A percentile compares a stretch with the other conserved stretches of the same genome.
phyloP scores from a whole-genome alignment of 345 rosid genomes.

The Populus alba region DNA sequence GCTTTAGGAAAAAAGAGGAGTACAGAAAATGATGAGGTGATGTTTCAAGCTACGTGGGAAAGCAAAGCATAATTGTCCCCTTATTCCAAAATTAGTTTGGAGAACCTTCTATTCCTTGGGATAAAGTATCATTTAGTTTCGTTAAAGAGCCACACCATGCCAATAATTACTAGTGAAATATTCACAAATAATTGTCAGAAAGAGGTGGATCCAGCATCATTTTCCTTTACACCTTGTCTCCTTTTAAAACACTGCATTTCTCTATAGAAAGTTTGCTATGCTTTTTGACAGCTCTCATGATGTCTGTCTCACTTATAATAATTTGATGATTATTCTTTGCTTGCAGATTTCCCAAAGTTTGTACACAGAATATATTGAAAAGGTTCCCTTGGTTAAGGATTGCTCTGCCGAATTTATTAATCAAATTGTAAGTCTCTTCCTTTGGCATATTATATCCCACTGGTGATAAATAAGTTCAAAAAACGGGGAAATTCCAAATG shows the following conservation, averaged over 20 bases:
- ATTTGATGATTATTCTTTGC: conserved; percentile 16
- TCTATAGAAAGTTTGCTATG: neutral
- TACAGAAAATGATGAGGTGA: neutral
- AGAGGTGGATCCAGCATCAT: no score
- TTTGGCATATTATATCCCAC: neutral
- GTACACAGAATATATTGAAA: conserved; percentile 57
- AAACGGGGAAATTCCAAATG: neutral
- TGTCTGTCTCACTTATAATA: conserved; percentile 1
- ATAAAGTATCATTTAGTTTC: no score
- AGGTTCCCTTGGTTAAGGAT: conserved; percentile 58
- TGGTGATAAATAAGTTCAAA: neutral
- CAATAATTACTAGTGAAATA: no score
- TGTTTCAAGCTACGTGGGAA: no score
- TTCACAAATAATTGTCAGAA: no score
- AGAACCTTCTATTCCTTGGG: no score
- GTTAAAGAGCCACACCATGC: no score
- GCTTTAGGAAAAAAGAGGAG: neutral
- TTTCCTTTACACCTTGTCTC: neutral
- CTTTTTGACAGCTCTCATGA: no score
- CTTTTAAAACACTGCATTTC: neutral
- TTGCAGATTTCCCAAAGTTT: conserved; percentile 69
- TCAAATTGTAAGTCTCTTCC: conserved; percentile 64
- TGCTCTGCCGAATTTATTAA: conserved; percentile 83
- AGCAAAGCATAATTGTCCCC: no score
- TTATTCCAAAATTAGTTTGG: no score